These are phyloP conservation scores for Aspergillus diversus DNA, from an alignment of 495 filamentous ascomycete species.

Conservation along the genomic window DNA sequence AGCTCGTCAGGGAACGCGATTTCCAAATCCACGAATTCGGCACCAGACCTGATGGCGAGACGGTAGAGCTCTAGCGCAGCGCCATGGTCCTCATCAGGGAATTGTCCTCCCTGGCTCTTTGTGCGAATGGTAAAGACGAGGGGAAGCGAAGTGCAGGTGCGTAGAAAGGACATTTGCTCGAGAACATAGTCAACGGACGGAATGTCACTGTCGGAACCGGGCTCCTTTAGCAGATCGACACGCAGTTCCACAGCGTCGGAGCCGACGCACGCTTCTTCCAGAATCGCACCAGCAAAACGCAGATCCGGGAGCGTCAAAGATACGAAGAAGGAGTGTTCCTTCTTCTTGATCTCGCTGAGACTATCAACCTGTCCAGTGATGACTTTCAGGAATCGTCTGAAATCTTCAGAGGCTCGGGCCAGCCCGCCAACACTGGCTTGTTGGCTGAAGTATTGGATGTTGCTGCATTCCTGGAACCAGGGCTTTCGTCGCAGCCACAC, in stretches of 20 bases:
- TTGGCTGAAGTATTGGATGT: constrained; percentile 89
- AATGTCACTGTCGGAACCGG: constrained; percentile 57
- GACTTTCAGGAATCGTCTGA: constrained; percentile 73
- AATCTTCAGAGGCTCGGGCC: constrained; percentile 72
- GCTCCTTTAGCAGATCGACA: constrained; percentile 88
- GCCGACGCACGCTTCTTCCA: constrained; percentile 77
- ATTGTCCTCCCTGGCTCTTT: constrained; percentile 81
- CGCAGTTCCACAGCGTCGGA: constrained; percentile 93
- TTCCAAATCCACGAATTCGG: constrained; percentile 94
- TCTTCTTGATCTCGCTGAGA: constrained; percentile 67
- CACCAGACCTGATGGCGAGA: constrained; percentile 75
- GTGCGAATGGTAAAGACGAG: constrained; percentile 94
- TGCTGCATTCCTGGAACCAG: constrained; percentile 93
- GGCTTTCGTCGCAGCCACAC: constrained; percentile 92
- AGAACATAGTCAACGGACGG: constrained; percentile 75
- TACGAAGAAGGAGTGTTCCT: constrained; percentile 87
- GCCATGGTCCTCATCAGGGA: constrained; percentile 75
- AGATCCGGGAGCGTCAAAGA: constrained; percentile 84
- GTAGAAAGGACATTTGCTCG: constrained; percentile 79
- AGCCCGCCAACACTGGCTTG: constrained; percentile 55
- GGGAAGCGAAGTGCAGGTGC: constrained; percentile 74
- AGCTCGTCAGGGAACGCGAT: constrained; percentile 80
- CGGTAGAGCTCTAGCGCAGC: constrained; percentile 74
- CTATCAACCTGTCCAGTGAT: constrained; percentile 71
- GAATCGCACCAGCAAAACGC: constrained; percentile 58